Evolutionary conservation across 148 eudicot genomes (phyloP), one percentile per base, ranked within the genome.

Genomic region (Diospyros kaki): DNA sequence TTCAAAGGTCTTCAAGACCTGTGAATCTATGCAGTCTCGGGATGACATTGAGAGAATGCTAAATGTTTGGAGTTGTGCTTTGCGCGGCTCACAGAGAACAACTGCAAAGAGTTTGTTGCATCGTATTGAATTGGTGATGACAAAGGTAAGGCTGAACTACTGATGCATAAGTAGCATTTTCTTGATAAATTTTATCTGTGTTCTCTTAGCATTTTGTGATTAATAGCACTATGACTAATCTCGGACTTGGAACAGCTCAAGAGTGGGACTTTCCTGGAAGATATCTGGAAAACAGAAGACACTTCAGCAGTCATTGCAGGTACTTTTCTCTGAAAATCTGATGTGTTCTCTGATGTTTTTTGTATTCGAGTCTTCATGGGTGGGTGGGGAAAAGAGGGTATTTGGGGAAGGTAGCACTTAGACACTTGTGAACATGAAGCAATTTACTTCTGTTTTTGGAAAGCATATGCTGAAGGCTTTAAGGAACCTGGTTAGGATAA

Each of bases 41-140:
- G 82, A 86, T 60, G 86, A 84, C 45, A 71, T 85, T 66, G 85
- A 82, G 79, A 89, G 85, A 78, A 82, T 92, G 58, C 76, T 94
- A 51, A 61, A 78, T 58, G 67, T 88, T 69, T 89, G 92, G 51
- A 62, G 72, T 54, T 81, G 89, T 62, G 71, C 92, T 65, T 80
- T 92, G 80, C 88, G 87, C 58, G 91, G 91, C 58, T 87, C 98
- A 13, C 76, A 74, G 77, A 94, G 78, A 82, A 77, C 77, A 56
- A 79, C 76, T 78, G 89, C 91, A 28, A 84, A 84, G 77, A 72
- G 70, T 64, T 74, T 94, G 80, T 78, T 87, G 60, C 75, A 68
- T 76, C 86, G 76, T 67, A 79, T 90, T 64, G 79, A 88, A 54
- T 46, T 78, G 44, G 88, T 84, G 66, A 73, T 90, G 84, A 77